phyloP scores from a whole-genome alignment of 306 rosid genomes.

The Morella rubra region DNA sequence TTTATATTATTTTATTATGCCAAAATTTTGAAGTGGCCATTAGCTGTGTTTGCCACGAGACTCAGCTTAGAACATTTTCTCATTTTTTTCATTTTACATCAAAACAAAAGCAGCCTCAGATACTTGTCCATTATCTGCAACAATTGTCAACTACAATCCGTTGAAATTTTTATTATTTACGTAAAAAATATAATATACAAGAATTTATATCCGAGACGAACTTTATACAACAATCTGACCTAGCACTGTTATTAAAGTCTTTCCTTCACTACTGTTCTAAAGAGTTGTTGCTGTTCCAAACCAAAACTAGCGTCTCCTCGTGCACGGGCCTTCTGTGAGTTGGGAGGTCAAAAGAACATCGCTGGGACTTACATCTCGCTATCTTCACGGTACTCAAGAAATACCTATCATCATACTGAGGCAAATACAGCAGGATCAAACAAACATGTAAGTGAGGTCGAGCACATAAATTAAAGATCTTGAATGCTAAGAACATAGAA shows the following conservation, averaged over 20 bases:
- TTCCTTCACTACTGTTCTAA: slow-evolving; percentile 63
- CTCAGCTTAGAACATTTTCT: too few species aligned
- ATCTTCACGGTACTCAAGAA: slow-evolving; percentile 56
- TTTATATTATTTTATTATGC: too few species aligned
- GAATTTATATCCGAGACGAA: too few species aligned
- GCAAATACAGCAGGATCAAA: slow-evolving; percentile 21
- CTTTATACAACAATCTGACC: too few species aligned
- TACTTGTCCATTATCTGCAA: too few species aligned
- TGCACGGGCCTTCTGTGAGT: slow-evolving; percentile 48
- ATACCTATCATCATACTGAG: slow-evolving; percentile 43
- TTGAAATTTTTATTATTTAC: too few species aligned
- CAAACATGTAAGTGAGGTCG: not conserved
- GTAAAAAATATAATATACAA: too few species aligned
- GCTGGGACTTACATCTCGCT: slow-evolving; percentile 59
- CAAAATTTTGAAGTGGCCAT: too few species aligned
- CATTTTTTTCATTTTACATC: too few species aligned
- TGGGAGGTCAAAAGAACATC: slow-evolving; percentile 34
- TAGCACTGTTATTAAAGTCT: slow-evolving; percentile 30
- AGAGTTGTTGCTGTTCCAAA: slow-evolving; percentile 57
- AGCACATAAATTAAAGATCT: not conserved
- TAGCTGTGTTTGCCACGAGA: too few species aligned
- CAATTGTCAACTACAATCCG: too few species aligned
- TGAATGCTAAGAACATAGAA: not conserved
- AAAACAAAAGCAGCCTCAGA: too few species aligned
- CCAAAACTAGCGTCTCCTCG: slow-evolving; percentile 57